Evolutionary conservation across 1,139 yeast genomes (phyloP), one percentile per base, ranked within the genome.

Genomic region (Saccharomyces hybrid): DNA sequence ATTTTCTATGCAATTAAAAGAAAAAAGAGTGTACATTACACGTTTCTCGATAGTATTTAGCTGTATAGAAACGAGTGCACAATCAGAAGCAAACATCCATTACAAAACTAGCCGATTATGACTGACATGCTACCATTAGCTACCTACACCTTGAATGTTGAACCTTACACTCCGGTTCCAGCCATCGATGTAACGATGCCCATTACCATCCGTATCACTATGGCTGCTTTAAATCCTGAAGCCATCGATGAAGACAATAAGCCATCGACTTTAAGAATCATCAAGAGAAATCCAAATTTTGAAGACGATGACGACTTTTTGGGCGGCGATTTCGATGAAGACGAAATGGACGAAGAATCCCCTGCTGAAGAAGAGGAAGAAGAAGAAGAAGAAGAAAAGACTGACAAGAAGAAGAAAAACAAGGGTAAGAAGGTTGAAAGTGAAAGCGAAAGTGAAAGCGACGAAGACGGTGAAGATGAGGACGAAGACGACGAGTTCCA

Each of bases 191-290:
- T 84, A 56, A 95, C 87, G 59, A 84, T 83, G 71, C 97, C 97
- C 54, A 86, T 88, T 62, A 85, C 97, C 61, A 82, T 93, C 64
- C 87, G 96, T 74, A 73, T 93, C 68, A 91, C 98, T 56, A 81
- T 93, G 80, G 99, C 97, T 63, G 96, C 99, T 57, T 79, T 93
- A 67, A 97, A 93, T 74, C 96, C 97, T 60, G 88, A 83, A 68
- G 80, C 82, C 58, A 89, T 87, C 67, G 95, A 88, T 68, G 88
- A 88, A 68, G 81, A 78, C 55, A 84, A 79, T 63, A 82, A 79
- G 64, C 98, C 98, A 62, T 84, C 96, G 38, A 88, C 96, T 64
- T 79, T 93, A 69, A 86, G 96, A 77, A 80, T 91, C 69, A 81
- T 93, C 71, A 90, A 90, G 80, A 81, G 84, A 70, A 78, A 82